Conservation (phyloP, 2,329 filamentous ascomycete species). For the Ophiostoma sp. region DNA sequence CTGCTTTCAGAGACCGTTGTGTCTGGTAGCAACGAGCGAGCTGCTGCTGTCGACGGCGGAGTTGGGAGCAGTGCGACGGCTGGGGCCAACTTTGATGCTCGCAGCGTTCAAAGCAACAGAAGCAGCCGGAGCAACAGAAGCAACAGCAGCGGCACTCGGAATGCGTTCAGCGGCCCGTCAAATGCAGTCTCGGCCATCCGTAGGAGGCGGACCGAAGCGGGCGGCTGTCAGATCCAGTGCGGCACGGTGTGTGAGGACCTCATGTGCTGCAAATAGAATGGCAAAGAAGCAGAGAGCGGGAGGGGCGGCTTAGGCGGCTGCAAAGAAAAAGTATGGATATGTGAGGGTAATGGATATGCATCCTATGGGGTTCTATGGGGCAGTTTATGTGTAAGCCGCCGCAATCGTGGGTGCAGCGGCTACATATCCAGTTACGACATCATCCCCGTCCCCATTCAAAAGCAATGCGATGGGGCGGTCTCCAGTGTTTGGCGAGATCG, state of each 20-base stretch:
- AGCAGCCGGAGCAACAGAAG: conserved; percentile 5
- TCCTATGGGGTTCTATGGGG: neutral
- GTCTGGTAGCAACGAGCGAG: neutral
- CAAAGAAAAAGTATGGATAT: neutral
- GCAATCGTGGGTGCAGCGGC: neutral
- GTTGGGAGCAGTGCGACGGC: neutral
- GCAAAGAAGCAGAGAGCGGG: neutral
- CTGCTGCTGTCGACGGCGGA: neutral
- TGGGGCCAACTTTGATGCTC: neutral
- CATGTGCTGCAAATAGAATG: conserved; percentile 42
- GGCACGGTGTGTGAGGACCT: conserved; percentile 46
- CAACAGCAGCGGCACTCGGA: conserved; percentile 12
- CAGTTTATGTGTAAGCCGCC: neutral
- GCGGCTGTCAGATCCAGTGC: conserved; percentile 49
- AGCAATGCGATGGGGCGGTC: neutral
- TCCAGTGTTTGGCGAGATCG: conserved; percentile 3
- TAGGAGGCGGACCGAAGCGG: conserved; percentile 29
- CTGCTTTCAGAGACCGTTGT: neutral
- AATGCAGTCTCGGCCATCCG: conserved; percentile 26
- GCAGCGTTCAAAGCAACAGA: neutral
- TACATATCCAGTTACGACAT: neutral
- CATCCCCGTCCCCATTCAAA: too few relatives aligned
- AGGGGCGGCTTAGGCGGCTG: neutral
- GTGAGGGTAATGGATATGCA: neutral
- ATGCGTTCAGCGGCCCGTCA: neutral